Evolutionary conservation across 2,329 filamentous ascomycete genomes (phyloP).

Genomic region (Aspergillus luchuensis): DNA sequence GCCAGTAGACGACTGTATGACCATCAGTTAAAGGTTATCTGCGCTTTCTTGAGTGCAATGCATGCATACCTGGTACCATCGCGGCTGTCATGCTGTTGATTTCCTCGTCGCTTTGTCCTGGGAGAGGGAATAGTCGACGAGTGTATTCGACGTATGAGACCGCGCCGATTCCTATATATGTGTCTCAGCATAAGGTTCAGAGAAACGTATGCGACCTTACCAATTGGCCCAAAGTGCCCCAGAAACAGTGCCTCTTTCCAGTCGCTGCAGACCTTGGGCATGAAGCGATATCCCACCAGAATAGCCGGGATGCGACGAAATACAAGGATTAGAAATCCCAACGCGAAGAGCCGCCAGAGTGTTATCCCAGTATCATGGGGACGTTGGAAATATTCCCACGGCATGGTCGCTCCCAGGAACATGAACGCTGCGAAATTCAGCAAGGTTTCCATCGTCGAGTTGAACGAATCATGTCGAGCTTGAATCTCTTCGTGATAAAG

Average conservation of each 20-base stretch:
- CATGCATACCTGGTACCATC: slow-evolving; percentile 42
- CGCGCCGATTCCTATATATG: slow-evolving; percentile 43
- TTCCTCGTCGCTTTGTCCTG: slow-evolving; percentile 41
- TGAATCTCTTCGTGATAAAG: slow-evolving; percentile 59
- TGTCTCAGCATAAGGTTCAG: background rate
- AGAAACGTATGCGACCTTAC: slow-evolving; percentile 21
- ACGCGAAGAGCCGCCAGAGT: slow-evolving; percentile 50
- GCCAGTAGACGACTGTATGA: slow-evolving; percentile 48
- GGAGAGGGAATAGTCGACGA: slow-evolving; percentile 46
- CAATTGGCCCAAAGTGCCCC: slow-evolving; percentile 56
- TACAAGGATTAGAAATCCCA: slow-evolving; percentile 56
- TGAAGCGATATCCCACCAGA: slow-evolving; percentile 56
- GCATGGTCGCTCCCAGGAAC: slow-evolving; percentile 59
- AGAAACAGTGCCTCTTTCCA: slow-evolving; percentile 64
- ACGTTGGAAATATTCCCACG: slow-evolving; percentile 58
- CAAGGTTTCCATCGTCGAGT: slow-evolving; percentile 59
- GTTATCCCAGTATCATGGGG: slow-evolving; percentile 58
- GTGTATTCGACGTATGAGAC: slow-evolving; percentile 52
- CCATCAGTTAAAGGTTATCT: background rate
- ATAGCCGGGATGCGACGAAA: slow-evolving; percentile 62
- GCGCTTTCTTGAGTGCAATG: background rate
- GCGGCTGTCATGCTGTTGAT: slow-evolving; percentile 45
- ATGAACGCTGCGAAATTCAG: slow-evolving; percentile 64
- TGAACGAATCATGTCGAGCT: slow-evolving; percentile 62
- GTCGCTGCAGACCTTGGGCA: slow-evolving; percentile 55